These are phyloP conservation scores for Prunus campanulata DNA, from an alignment of 306 rosid species.

Conservation along the genomic window DNA sequence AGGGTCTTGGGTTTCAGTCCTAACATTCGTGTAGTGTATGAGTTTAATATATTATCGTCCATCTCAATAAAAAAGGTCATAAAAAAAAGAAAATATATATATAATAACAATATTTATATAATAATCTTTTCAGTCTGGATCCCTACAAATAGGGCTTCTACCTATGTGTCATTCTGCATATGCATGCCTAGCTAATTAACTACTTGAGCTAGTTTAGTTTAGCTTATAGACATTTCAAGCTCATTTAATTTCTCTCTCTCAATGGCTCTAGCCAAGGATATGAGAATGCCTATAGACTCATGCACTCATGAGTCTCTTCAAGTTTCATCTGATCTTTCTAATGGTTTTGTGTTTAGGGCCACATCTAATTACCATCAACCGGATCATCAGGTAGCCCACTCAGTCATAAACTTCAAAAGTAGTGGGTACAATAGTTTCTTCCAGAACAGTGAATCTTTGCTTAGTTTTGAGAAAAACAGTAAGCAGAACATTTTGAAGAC, in stretches of 20 bases:
- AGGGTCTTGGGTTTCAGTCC: fast-evolving
- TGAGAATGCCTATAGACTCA: conserved; percentile 28
- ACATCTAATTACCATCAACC: conserved; percentile 22
- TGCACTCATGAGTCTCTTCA: conserved; percentile 17
- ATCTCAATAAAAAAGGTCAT: too few species aligned
- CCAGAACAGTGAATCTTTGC: conserved; percentile 45
- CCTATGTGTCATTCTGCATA: conserved; percentile 21
- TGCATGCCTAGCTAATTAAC: conserved; percentile 11
- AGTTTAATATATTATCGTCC: too few species aligned
- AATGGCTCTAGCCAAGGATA: conserved; percentile 53
- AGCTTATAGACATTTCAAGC: background rate
- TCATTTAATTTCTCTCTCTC: conserved; percentile 1
- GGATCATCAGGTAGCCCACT: conserved; percentile 27
- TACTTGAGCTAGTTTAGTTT: conserved; percentile 8
- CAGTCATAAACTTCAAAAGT: conserved; percentile 63
- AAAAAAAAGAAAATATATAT: too few species aligned
- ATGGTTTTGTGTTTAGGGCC: conserved; percentile 26
- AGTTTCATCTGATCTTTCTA: conserved; percentile 22
- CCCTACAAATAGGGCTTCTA: conserved; percentile 45
- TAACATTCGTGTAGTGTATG: too few species aligned
- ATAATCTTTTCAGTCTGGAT: conserved; percentile 15
- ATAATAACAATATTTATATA: background rate
- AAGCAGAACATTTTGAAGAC: background rate
- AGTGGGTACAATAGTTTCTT: conserved; percentile 18
- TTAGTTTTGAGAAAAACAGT: conserved; percentile 58